A percentile compares a stretch with the other conserved stretches of the same genome.
phyloP scores from a whole-genome alignment of 257 asterid species.

The Haberlea rhodopensis region DNA sequence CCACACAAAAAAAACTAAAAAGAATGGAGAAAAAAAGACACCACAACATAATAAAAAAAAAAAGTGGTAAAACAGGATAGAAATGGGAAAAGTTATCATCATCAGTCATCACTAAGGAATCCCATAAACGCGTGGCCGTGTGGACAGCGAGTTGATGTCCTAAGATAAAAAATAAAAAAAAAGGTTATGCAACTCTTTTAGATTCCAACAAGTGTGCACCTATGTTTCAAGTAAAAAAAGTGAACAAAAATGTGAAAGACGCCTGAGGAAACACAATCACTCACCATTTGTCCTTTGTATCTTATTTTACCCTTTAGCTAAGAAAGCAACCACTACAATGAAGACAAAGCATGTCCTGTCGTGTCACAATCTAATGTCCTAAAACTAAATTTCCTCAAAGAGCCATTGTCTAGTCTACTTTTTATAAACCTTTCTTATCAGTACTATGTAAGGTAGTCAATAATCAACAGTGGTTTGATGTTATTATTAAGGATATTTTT shows the following conservation, averaged over 20 bases:
- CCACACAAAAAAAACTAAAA: too few relatives aligned
- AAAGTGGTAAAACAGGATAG: too few relatives aligned
- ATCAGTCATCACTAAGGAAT: too few relatives aligned
- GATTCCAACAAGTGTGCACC: neutral
- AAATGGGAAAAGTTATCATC: too few relatives aligned
- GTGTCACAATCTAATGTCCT: slow-evolving; percentile 34
- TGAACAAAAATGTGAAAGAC: slow-evolving; percentile 33
- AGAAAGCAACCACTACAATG: slow-evolving; percentile 28
- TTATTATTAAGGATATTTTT: too few relatives aligned
- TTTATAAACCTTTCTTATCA: slow-evolving; percentile 22
- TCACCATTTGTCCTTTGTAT: slow-evolving; percentile 31
- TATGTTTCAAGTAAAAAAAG: slow-evolving; percentile 28
- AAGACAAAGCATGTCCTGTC: slow-evolving; percentile 39
- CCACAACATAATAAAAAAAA: too few relatives aligned
- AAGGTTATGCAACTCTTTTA: neutral
- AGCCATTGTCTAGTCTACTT: slow-evolving; percentile 27
- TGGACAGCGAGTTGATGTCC: neutral
- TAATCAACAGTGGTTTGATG: too few relatives aligned
- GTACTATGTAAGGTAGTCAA: slow-evolving; percentile 28
- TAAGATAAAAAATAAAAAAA: too few relatives aligned
- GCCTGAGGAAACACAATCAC: slow-evolving; percentile 35
- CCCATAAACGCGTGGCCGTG: neutral
- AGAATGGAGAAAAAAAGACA: too few relatives aligned
- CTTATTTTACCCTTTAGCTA: slow-evolving; percentile 22
- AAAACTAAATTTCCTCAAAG: slow-evolving; percentile 25